Evolutionary conservation across 2,329 filamentous ascomycete genomes (phyloP), one percentile per base, ranked within the genome.

Genomic region (Exophiala lecanii-corni): DNA sequence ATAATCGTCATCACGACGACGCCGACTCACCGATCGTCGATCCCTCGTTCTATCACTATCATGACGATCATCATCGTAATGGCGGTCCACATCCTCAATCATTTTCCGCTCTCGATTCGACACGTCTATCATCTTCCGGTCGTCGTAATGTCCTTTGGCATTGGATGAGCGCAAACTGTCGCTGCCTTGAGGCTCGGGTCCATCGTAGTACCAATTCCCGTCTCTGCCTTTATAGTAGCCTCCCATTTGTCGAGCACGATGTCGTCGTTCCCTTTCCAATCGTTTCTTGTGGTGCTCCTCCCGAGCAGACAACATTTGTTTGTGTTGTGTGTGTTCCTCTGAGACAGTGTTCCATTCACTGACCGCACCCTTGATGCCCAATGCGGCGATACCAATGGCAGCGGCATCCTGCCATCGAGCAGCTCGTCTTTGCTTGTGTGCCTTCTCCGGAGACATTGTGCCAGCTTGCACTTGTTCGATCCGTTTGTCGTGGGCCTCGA

Each of bases 311-410:
- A 76, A 70, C 45, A 82, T 72, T 48, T 79, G 71, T 41, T 71
- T 68, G 45, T 73, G 73, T 56, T 74, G 71, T 51, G 73, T 73
- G 49, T 77, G 71, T 60, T 82, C 74, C 62, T 81, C 74, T 43
- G 78, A 75, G 62, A 80, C 79, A 58, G 83, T 77, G 62, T 82
- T 81, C 78, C 81, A 84, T 60, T 83, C 79, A 4, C 70, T 71
- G 57, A 79, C 72, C 7, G 81, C 80, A 43, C 76, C 75, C 61
- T 82, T 82, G 67, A 84, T 81, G 59, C 81, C 80, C 38, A 84
- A 68, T n/a, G 78, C 79, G 17, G 81, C 79, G 55, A 85, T 77
- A 50, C 80, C 80, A 21, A 84, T 70, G 48, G 76, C 78, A 10
- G 81, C 77, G 17, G 73, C 76, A 62, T 84, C 80, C 59, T 79